Evolutionary conservation across 2,329 filamentous ascomycete species (phyloP).

Genomic region (Pseudogymnoascus sp.): DNA sequence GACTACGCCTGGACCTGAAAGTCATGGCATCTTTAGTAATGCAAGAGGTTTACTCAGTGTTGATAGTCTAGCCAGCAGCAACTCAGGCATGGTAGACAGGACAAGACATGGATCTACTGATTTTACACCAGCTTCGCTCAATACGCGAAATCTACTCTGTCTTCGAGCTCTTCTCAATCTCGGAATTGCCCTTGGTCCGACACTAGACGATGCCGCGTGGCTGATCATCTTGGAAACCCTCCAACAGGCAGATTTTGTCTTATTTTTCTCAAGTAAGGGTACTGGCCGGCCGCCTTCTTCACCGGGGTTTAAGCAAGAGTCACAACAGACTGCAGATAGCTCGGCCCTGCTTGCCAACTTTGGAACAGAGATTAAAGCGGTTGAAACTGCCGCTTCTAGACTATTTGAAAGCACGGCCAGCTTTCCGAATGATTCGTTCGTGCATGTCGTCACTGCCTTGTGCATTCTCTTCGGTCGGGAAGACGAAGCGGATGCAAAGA

Average conservation of each 20-base stretch:
- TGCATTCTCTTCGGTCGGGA: slow-evolving; percentile 55
- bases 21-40: slow-evolving; percentile 55
- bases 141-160: slow-evolving; percentile 83
- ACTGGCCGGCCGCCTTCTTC: slow-evolving; percentile 44
- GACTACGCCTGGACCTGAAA: slow-evolving; percentile 42
- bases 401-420: slow-evolving; percentile 88
- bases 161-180: slow-evolving; percentile 87
- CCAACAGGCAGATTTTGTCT: slow-evolving; percentile 83
- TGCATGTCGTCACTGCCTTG: slow-evolving; percentile 66
- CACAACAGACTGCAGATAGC: slow-evolving; percentile 29
- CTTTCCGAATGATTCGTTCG: slow-evolving; percentile 76
- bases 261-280: slow-evolving; percentile 50
- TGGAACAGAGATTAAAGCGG: slow-evolving; percentile 72
- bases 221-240: slow-evolving; percentile 85
- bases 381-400: slow-evolving; percentile 77
- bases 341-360: slow-evolving; percentile 54
- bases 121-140: slow-evolving; percentile 47
- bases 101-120: slow-evolving; percentile 53
- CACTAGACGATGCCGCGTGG: slow-evolving; percentile 68
- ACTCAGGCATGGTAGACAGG: slow-evolving; percentile 48
- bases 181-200: slow-evolving; percentile 88
- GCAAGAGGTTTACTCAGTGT: slow-evolving; percentile 66
- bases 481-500: slow-evolving; percentile 21
- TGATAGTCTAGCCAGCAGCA: slow-evolving; percentile 56
- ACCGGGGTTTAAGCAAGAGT: slow-evolving; percentile 38